Evolutionary conservation across 2,329 filamentous ascomycete species (phyloP).

Genomic region (Aureobasidium sp.): DNA sequence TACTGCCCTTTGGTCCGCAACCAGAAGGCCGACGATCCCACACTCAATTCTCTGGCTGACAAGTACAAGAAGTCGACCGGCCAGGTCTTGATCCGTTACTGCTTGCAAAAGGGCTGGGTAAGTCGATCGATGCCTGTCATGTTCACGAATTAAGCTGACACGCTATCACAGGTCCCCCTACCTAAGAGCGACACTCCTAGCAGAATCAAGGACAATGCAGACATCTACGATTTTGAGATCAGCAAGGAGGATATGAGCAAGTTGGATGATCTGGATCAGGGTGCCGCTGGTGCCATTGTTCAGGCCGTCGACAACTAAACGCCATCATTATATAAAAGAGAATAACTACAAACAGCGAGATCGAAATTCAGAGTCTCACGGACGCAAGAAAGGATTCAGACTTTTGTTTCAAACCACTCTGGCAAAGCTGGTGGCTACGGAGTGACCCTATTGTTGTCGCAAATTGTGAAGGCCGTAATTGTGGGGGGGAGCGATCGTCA

Average conservation of each 20-base stretch:
- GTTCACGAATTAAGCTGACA: neutral
- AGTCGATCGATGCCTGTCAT: slow-evolving; percentile 25
- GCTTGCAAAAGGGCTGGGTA: slow-evolving; percentile 66
- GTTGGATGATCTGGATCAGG: slow-evolving; percentile 44
- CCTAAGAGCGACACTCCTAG: slow-evolving; percentile 66
- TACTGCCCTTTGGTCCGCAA: slow-evolving; percentile 65
- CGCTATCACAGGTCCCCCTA: slow-evolving; percentile 41
- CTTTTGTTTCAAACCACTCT: too few species aligned
- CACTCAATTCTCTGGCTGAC: slow-evolving; percentile 56
- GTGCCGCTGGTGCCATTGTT: slow-evolving; percentile 27
- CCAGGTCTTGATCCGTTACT: slow-evolving; percentile 75
- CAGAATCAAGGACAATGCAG: slow-evolving; percentile 59
- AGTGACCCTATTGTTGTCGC: too few species aligned
- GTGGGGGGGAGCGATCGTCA: too few species aligned
- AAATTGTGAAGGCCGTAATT: too few species aligned
- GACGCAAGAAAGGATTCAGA: too few species aligned
- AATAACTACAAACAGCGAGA: too few species aligned
- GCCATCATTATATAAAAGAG: too few species aligned
- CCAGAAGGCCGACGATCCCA: slow-evolving; percentile 62
- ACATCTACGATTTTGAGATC: slow-evolving; percentile 56
- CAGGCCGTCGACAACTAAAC: slow-evolving; percentile 27
- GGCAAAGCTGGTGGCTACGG: too few species aligned
- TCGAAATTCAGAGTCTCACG: too few species aligned
- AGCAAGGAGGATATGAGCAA: slow-evolving; percentile 49
- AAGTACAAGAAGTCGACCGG: slow-evolving; percentile 69